Evolutionary conservation across 495 filamentous ascomycete genomes (phyloP).

Genomic region (Annulohypoxylon stygium): DNA sequence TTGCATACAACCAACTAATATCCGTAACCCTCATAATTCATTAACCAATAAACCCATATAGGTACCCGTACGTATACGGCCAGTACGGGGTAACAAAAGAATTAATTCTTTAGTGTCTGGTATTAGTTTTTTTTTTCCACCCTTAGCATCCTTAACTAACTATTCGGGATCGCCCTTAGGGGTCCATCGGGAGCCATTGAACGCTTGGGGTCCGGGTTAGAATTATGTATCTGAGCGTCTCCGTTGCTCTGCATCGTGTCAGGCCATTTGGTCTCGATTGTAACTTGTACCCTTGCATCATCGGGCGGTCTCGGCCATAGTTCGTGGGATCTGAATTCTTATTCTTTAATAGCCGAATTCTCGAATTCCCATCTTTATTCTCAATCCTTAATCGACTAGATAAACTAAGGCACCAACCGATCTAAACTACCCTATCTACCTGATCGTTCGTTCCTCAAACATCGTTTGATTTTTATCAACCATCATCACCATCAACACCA

Average conservation of each 20-base stretch:
- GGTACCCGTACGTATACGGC: not conserved
- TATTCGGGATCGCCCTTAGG: constrained; percentile 41
- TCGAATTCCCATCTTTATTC: constrained; percentile 44
- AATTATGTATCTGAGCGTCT: constrained; percentile 46
- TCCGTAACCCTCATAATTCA: too few relatives aligned
- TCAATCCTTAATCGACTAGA: constrained; percentile 37
- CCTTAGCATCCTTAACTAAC: not conserved
- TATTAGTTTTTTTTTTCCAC: too few relatives aligned
- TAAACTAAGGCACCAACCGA: constrained; percentile 40
- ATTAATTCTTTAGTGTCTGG: not conserved
- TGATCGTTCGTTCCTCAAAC: constrained; percentile 41
- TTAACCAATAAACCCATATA: not conserved
- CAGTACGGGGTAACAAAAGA: not conserved
- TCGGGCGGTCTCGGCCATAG: constrained; percentile 56
- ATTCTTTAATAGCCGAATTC: constrained; percentile 50
- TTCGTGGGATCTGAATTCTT: constrained; percentile 46
- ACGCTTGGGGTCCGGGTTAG: constrained; percentile 32
- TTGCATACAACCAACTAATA: too few relatives aligned
- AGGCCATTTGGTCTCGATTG: constrained; percentile 50
- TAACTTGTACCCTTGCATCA: constrained; percentile 49
- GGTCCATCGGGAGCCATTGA: constrained; percentile 2
- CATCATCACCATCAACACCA: constrained; percentile 21
- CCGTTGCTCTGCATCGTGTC: constrained; percentile 50
- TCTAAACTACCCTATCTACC: constrained; percentile 15
- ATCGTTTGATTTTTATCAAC: constrained; percentile 43